These are phyloP conservation scores for Penicillium ucsense DNA, from an alignment of 495 filamentous ascomycete genomes.

Conservation along the genomic window DNA sequence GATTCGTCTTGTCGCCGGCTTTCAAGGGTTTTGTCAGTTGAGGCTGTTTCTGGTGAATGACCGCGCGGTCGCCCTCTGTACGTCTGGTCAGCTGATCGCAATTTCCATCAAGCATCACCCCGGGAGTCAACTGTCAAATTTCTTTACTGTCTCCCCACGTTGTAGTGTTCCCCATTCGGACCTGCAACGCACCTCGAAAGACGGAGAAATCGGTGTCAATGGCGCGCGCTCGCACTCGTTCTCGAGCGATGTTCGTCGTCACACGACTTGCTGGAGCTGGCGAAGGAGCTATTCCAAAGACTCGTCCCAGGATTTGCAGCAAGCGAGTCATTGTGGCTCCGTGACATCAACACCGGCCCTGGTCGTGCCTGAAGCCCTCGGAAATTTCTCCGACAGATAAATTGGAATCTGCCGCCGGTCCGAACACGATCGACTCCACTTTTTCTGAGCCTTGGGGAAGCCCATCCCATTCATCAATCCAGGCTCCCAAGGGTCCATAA, in stretches of 20 bases:
- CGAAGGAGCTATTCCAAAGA: conserved; percentile 19
- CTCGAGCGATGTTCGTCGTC: conserved; percentile 3
- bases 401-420: no score
- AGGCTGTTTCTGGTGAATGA: conserved; percentile 43
- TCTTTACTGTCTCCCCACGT: no score
- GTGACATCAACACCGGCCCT: no score
- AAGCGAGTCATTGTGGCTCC: conserved; percentile 28
- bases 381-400: no score
- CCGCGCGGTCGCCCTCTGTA: conserved; percentile 49
- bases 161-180: no score
- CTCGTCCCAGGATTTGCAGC: conserved; percentile 25
- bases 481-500: no score
- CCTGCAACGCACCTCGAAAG: conserved; percentile 24
- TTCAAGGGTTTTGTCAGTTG: conserved; percentile 43
- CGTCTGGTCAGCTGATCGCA: background rate
- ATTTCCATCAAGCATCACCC: no score
- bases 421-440: no score
- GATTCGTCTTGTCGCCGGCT: conserved; percentile 32
- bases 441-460: no score
- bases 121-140: no score
- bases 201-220: conserved; percentile 34
- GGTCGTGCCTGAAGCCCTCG: no score
- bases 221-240: conserved; percentile 12
- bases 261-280: background rate
- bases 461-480: no score